A percentile compares a stretch with the other conserved stretches of the same genome.
phyloP scores from a whole-genome alignment of 306 rosid genomes.

The Cucumis hystrix region DNA sequence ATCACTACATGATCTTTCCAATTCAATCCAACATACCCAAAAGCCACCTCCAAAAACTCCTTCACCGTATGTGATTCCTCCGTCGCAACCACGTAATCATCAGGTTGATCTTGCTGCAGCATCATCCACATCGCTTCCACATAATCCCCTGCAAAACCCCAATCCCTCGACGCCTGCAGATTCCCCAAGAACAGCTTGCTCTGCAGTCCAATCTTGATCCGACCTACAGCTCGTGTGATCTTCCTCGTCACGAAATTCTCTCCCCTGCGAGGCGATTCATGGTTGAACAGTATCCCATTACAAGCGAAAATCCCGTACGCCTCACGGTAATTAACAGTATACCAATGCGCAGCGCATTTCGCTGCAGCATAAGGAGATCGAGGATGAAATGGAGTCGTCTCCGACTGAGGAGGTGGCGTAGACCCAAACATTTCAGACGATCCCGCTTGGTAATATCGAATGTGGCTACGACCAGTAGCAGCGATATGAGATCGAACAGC shows the following conservation, averaged over 20 bases:
- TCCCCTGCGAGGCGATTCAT: constrained; percentile 78
- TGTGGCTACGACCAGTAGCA: constrained; percentile 49
- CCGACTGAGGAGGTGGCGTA: constrained; percentile 84
- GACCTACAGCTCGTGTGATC: constrained; percentile 83
- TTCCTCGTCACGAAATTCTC: constrained; percentile 96
- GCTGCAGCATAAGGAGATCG: constrained; percentile 95
- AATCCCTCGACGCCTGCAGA: constrained; percentile 75
- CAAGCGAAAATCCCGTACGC: constrained; percentile 86
- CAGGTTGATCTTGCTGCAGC: constrained; percentile 95
- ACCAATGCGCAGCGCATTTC: constrained; percentile 97
- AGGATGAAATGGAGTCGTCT: constrained; percentile 81
- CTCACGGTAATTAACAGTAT: constrained; percentile 93
- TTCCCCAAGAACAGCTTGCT: constrained; percentile 76
- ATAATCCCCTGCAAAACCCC: constrained; percentile 98
- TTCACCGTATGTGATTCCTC: constrained; percentile 93
- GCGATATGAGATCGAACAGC: constrained; percentile 85
- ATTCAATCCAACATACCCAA: constrained; percentile 67
- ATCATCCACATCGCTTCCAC: constrained; percentile 99
- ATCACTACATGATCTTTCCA: constrained; percentile 87
- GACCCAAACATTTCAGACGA: constrained; percentile 94
- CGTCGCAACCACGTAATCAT: constrained; percentile 90
- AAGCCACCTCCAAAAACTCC: constrained; percentile 76
- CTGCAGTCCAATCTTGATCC: constrained; percentile 91
- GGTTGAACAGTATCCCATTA: constrained; percentile 87
- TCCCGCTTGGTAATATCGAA: constrained; percentile 92